Percentiles rank a stretch among this genome's conserved stretches.
These are phyloP conservation scores for Scheffersomyces insectosa DNA, from an alignment of 1,139 yeast genomes.

Conservation along the genomic window DNA sequence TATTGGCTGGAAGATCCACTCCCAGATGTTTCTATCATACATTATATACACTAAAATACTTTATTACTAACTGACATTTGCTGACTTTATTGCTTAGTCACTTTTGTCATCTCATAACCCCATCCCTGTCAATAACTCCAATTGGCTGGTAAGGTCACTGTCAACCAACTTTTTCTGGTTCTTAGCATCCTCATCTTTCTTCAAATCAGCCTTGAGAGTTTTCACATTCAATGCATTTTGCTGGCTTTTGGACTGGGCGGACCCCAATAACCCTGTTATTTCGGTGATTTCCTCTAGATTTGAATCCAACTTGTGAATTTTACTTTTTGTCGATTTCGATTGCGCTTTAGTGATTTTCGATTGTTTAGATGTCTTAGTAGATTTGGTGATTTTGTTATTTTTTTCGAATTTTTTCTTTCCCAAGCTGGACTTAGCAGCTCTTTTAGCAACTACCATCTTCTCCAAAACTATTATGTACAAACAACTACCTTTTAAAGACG, in stretches of 20 bases:
- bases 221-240: constrained; percentile 33
- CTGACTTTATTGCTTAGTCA: too few species aligned
- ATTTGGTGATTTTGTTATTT: constrained; percentile 2
- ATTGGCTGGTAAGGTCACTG: constrained; percentile 53
- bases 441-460: too few species aligned
- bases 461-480: too few species aligned
- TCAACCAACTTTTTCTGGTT: constrained; percentile 45
- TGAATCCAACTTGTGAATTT: constrained; percentile 47
- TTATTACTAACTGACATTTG: too few species aligned
- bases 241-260: constrained; percentile 12
- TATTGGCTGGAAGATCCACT: too few species aligned
- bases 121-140: constrained; percentile 60
- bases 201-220: constrained; percentile 42
- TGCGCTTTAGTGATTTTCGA: constrained; percentile 16
- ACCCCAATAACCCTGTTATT: constrained; percentile 27
- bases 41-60: too few species aligned
- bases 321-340: constrained; percentile 37
- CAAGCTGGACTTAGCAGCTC: too few species aligned
- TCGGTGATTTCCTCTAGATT: constrained; percentile 37
- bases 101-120: constrained; percentile 24
- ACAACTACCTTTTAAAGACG: too few species aligned
- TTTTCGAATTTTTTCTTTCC: background rate
- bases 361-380: constrained; percentile 6
- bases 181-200: constrained; percentile 38
- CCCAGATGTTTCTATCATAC: too few species aligned